These are phyloP conservation scores for Candida nonsorbophila DNA, from an alignment of 805 yeast genomes.

Conservation along the genomic window DNA sequence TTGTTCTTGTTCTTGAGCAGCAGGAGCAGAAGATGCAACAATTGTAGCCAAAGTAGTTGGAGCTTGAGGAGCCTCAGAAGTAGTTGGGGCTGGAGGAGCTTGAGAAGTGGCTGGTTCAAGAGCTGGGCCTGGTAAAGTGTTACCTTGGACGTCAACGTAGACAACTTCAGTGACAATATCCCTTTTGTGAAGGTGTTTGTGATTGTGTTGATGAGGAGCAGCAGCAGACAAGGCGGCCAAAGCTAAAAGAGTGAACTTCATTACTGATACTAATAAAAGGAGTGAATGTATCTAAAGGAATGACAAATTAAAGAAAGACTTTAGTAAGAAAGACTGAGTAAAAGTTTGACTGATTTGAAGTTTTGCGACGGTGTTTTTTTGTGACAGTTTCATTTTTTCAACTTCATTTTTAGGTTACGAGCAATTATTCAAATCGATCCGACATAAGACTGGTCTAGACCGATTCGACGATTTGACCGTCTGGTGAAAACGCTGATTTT, in stretches of 20 bases:
- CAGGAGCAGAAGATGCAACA: constrained; percentile 6
- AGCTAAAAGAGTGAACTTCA: too few relatives aligned
- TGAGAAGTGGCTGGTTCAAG: constrained; percentile 9
- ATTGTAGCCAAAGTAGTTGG: constrained; percentile 6
- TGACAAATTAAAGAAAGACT: too few relatives aligned
- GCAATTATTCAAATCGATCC: too few relatives aligned
- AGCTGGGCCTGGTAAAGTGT: constrained; percentile 28
- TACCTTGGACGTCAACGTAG: constrained; percentile 26
- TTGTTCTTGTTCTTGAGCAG: constrained; percentile 5
- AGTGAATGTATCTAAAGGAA: constrained; percentile 5
- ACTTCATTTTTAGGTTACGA: too few relatives aligned
- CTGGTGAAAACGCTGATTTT: too few relatives aligned
- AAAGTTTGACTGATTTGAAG: too few relatives aligned
- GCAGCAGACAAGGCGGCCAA: constrained; percentile 28
- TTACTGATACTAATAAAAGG: too few relatives aligned
- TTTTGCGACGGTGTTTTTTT: too few relatives aligned
- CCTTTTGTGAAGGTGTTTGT: constrained; percentile 27
- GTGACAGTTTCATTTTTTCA: too few relatives aligned
- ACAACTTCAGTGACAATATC: constrained; percentile 34
- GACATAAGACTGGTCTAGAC: too few relatives aligned
- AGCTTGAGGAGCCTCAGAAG: constrained; percentile 4
- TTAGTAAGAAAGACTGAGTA: too few relatives aligned
- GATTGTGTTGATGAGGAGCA: constrained; percentile 29
- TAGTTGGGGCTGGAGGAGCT: constrained; percentile 7
- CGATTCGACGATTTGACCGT: too few relatives aligned